phyloP scores from a whole-genome alignment of 2,329 filamentous ascomycete species.

The Talaromyces sp. region DNA sequence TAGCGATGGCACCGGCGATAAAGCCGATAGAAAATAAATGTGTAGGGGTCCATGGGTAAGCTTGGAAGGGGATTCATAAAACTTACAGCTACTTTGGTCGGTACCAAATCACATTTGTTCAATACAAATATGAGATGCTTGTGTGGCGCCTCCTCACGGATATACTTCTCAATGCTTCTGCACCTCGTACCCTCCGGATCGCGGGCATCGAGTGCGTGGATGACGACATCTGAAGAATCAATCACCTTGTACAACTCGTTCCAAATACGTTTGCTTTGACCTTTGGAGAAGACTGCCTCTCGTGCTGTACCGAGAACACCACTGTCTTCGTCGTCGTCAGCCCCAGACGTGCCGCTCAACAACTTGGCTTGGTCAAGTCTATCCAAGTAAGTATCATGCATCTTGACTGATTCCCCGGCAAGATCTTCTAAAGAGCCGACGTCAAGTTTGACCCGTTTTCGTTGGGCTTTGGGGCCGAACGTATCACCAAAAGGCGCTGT shows the following conservation, averaged over 20 bases:
- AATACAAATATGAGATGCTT: conserved; percentile 89
- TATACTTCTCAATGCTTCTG: conserved; percentile 85
- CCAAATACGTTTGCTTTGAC: conserved; percentile 93
- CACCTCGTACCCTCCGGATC: conserved; percentile 89
- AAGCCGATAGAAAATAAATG: conserved; percentile 19
- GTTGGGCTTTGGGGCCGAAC: conserved; percentile 88
- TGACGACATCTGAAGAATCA: conserved; percentile 89
- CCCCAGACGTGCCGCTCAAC: conserved; percentile 64
- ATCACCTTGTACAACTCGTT: conserved; percentile 96
- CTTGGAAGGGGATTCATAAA: conserved; percentile 9
- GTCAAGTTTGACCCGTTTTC: conserved; percentile 85
- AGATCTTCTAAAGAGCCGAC: conserved; percentile 78
- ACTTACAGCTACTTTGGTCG: conserved; percentile 93
- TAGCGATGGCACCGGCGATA: conserved; percentile 57
- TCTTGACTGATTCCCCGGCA: conserved; percentile 71
- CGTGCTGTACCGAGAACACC: conserved; percentile 58
- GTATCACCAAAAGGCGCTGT: conserved; percentile 79
- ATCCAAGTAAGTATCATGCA: conserved; percentile 76
- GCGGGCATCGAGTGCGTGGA: conserved; percentile 88
- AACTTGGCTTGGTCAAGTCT: conserved; percentile 73
- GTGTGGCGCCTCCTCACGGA: conserved; percentile 87
- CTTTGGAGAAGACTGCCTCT: conserved; percentile 88
- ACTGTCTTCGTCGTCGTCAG: conserved; percentile 45
- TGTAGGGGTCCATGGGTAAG: neutral
- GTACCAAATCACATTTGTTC: conserved; percentile 90